Conservation (phyloP, 805 yeast genomes). For the Candida piceae region DNA sequence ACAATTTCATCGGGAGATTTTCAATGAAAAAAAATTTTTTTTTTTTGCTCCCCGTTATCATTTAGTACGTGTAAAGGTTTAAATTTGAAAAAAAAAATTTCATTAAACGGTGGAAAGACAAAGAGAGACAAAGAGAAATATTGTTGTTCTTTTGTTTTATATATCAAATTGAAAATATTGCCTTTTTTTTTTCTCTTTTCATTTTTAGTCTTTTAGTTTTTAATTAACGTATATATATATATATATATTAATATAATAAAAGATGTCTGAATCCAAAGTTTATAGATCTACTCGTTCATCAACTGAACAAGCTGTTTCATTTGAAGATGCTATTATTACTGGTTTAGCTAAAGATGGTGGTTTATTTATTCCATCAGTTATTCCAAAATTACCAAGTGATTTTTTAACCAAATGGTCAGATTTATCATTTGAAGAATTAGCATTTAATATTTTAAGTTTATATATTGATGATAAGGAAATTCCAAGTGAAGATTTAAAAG, state of each 20-base stretch:
- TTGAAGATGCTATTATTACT: conserved; percentile 78
- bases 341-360: conserved; percentile 98
- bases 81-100: too few species aligned
- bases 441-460: conserved; percentile 76
- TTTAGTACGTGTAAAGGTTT: too few species aligned
- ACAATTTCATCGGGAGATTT: too few species aligned
- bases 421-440: conserved; percentile 77
- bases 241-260: neutral
- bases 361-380: conserved; percentile 77
- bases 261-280: conserved; percentile 37
- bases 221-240: neutral
- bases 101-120: too few species aligned
- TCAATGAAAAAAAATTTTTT: too few species aligned
- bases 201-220: neutral
- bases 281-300: conserved; percentile 80
- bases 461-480: conserved; percentile 75
- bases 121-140: too few species aligned
- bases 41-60: too few species aligned
- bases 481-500: conserved; percentile 58
- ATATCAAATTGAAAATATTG: too few species aligned
- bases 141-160: neutral
- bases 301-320: conserved; percentile 47
- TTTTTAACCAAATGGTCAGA: conserved; percentile 65
- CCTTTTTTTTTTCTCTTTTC: too few species aligned
- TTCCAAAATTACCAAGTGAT: conserved; percentile 58